Base-by-base conservation (phyloP, 2,329 filamentous ascomycete genomes). In the Pseudogymnoascus sp. region DNA sequence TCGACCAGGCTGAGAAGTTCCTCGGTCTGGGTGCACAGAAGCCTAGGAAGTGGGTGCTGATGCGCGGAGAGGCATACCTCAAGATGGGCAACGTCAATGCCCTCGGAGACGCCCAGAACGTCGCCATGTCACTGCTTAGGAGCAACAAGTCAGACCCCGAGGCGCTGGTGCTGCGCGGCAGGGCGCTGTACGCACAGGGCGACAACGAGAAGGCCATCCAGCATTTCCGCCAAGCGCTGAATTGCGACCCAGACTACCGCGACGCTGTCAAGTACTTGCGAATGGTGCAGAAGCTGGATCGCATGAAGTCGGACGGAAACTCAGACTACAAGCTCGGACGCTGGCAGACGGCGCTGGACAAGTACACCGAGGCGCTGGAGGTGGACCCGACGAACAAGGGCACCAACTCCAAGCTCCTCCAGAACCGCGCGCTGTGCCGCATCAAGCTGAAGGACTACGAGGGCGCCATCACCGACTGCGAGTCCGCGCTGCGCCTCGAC, bases 191-290 rank as follows among this genome's bases (percentile, higher is more conserved):
- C 70, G 87, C 87, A 3, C 90, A 94, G 73, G 94, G 94, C 31
- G 94, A 99, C 68, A 96, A 96, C 71, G 90, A 95, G 2, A 96
- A 97, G 80, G 93, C 94, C 1, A 83, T 96, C 45, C 89, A 93
- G 72, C 90, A 95, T 74, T 94, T 97, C 78, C 86, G 91, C 67
- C 90, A 94, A 77, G 94, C 93, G 18, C 78, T 96, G 62, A 89
- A 82, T 73, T 91, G 92, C 74, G 94, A 97, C 69, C 94, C 94
- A 7, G 94, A 99, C 74, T 94, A 89, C 78, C 87, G 86, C 69
- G 87, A 90, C 66, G 93, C 92, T 6, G 84, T 96, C 69, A 95
- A 92, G 77, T 93, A 90, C 78, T 80, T 97, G 64, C 85, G 90
- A 65, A 89, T 89, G 72, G 91, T 97, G 48, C 92, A 96, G 77